These are phyloP conservation scores for Anastatica hierochuntica DNA, from an alignment of 345 rosid genomes.

Conservation along the genomic window DNA sequence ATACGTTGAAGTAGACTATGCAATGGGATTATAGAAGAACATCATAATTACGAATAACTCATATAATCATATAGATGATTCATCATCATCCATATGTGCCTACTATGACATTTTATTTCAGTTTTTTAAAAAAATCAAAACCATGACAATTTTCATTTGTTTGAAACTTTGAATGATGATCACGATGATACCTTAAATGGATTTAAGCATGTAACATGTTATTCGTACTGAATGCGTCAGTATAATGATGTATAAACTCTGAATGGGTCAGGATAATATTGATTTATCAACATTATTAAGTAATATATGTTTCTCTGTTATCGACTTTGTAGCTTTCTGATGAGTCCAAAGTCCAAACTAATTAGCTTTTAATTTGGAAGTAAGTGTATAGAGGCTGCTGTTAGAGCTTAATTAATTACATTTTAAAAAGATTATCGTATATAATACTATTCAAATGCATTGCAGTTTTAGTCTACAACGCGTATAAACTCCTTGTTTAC, in stretches of 20 bases:
- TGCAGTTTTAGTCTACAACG: not conserved
- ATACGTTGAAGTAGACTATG: no score
- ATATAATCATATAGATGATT: no score
- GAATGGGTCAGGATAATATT: slow-evolving; percentile 7
- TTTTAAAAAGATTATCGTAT: no score
- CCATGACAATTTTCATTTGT: not conserved
- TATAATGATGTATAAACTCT: not conserved
- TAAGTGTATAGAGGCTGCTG: slow-evolving; percentile 17
- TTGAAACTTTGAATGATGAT: not conserved
- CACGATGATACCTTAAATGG: not conserved
- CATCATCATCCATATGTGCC: not conserved
- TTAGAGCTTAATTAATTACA: not conserved
- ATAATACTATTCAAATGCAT: no score
- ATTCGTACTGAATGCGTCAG: slow-evolving; percentile 2
- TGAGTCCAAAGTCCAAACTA: not conserved
- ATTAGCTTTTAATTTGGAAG: slow-evolving; percentile 3
- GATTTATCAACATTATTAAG: not conserved
- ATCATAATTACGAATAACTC: no score
- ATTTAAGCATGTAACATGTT: slow-evolving; percentile 2
- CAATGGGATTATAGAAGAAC: no score
- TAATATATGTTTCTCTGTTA: slow-evolving; percentile 1
- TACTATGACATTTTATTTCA: not conserved
- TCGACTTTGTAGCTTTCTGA: slow-evolving; percentile 8
- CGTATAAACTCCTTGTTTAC: not conserved
- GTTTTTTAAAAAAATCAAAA: no score